Base-by-base conservation (phyloP, 1,139 yeast genomes). In the Pichia kudriavzevii region DNA sequence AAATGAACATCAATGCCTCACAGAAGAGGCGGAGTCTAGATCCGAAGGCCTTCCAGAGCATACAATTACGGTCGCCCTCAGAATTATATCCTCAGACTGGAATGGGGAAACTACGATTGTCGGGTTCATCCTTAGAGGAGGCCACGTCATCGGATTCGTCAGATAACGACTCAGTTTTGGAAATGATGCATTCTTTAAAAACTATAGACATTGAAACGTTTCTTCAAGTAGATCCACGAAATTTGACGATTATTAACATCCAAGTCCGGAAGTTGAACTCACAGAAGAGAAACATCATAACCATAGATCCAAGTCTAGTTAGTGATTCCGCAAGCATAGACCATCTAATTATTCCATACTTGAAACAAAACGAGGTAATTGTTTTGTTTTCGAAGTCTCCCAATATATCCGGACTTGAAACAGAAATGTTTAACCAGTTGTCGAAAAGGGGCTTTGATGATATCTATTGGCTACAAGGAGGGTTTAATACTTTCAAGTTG, bases 391-490 rank as follows among this genome's bases (percentile, higher is more conserved):
- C 46, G 1, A 34, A 39, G 25, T 34, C 41, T 11, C n/a, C 11
- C 9, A 14, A 15, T 6, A 17, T 39, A 2, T 25, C 40, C 12
- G 26, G 27, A 9, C 17, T 34, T n/a, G 42, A 39, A 29, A 14
- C 10, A 6, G 16, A 24, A 11, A 10, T 36, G 7, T 28, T 16
- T 5, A 26, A 22, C 3, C 34, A 29, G 11, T 16, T 39, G 16
- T 9, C 16, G 3, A 22, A 16, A 4, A n/a, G 24, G 8, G 17
- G 30, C n/a, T 34, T 36, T 16, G 15, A 19, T 3, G 26, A 32
- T 19, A 15, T 20, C 3, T 43, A 26, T 22, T 43, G 46, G 46
- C 26, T 43, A 4, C 12, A 29, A 17, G 46, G 45, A 7, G 47
- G 45, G 6, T 40, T 32, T 15, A 16, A 30, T 8, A 24, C 40